These are phyloP conservation scores for Rhinocladiella similis DNA, from an alignment of 2,329 filamentous ascomycete genomes.

Conservation along the genomic window DNA sequence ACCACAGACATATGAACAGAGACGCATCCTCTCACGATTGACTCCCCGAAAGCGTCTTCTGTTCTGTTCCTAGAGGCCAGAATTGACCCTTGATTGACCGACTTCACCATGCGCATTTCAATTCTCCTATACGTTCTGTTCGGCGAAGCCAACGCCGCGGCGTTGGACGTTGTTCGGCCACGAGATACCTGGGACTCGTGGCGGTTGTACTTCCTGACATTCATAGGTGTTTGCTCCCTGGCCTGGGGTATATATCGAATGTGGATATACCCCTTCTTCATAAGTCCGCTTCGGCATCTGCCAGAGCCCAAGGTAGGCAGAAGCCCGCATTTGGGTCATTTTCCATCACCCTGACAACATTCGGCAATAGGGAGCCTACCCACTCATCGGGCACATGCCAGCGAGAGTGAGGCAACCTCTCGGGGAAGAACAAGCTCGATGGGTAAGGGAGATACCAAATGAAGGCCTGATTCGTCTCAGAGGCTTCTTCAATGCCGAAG, in stretches of 20 bases:
- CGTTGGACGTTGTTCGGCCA: not conserved
- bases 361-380: not conserved
- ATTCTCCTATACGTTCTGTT: no score
- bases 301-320: not conserved
- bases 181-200: not conserved
- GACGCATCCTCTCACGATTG: no score
- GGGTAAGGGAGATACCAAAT: conserved; percentile 49
- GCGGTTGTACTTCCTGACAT: no score
- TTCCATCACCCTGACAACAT: not conserved
- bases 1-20: no score
- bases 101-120: no score
- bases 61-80: no score
- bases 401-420: not conserved
- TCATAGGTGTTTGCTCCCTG: not conserved
- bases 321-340: not conserved
- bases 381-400: not conserved
- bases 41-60: no score
- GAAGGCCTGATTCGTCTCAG: conserved; percentile 51
- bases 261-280: not conserved
- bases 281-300: not conserved
- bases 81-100: no score
- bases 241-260: not conserved
- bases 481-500: conserved; percentile 45
- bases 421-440: conserved; percentile 27
- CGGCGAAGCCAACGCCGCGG: no score